A percentile compares a stretch with the other conserved stretches of the same genome.
Conservation (phyloP, 495 filamentous ascomycete genomes). For the Evernia prunastri region DNA sequence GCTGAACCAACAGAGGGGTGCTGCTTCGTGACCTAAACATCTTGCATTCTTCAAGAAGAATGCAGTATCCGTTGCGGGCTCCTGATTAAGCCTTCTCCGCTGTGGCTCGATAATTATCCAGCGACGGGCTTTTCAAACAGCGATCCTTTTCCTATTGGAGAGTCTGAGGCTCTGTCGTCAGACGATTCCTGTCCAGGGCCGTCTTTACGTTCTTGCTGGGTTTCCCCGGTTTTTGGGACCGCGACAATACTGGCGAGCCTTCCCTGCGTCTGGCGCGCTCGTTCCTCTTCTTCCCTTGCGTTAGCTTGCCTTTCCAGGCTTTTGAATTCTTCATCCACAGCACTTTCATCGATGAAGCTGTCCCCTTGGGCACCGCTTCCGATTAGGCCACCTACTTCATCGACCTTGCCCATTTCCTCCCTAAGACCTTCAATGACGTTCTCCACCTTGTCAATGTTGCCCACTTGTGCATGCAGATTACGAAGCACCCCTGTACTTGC, state of each 20-base stretch:
- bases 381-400: conserved; percentile 74
- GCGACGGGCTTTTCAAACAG: conserved; percentile 34
- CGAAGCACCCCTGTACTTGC: conserved; percentile 63
- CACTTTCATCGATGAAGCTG: conserved; percentile 65
- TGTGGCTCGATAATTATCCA: conserved; percentile 23
- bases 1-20: not conserved
- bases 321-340: conserved; percentile 84
- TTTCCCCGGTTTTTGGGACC: not conserved
- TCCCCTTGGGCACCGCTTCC: conserved; percentile 48
- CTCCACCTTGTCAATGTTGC: conserved; percentile 70
- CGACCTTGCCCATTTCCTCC: conserved; percentile 74
- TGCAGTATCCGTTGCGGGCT: not conserved
- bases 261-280: conserved; percentile 39
- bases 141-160: conserved; percentile 23
- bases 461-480: conserved; percentile 66
- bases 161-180: not conserved
- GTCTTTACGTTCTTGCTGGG: not conserved
- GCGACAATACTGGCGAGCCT: conserved; percentile 38
- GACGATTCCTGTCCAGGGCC: not conserved
- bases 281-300: conserved; percentile 47
- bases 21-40: not conserved
- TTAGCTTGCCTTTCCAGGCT: conserved; percentile 63
- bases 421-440: conserved; percentile 64
- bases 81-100: not conserved
- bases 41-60: not conserved